Base-by-base conservation (phyloP, 441 rosid genomes). In the Melastoma candidum region DNA sequence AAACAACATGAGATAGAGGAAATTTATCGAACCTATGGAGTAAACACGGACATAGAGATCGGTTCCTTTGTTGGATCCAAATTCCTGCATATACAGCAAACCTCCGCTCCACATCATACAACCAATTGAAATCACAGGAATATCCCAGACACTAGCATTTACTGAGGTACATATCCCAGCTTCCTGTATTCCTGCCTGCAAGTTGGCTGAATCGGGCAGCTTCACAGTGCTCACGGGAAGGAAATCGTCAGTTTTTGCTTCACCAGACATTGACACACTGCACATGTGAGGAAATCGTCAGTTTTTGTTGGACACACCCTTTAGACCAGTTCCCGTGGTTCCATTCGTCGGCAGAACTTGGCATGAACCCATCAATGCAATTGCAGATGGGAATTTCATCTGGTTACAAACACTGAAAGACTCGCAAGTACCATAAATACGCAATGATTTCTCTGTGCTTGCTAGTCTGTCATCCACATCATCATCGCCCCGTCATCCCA, bases 341-440 rank as follows among this genome's bases (percentile, higher is more conserved):
- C 59, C 59, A 46, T 46, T 55, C 59, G 25, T 55, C 24, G 10
- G 26, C 7, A 2, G 44, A 55, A 27, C 22, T 55, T 7, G 59
- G 59, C 14, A 41, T 13, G 26, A 46, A 55, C 41, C 59, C 50
- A 25, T 39, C 5, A 3, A 55, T 24, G 59, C 50, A 55, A 2
- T 12, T 55, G 11, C 59, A 55, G 4, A 26, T 3, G 59, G 43
- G 4, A n/a, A 45, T 6, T 27, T 55, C 5, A 9, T 7, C 9
- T 10, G 1, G 14, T 11, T 55, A 41, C 59, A 55, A 55, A 55
- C 49, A 26, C 59, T 9, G 4, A 45, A 55, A 26, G 43, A 24
- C 12, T 43, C 59, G 2, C 50, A 55, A 9, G 12, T 11, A 26
- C 50, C 59, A n/a, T 46, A 55, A 2, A 25, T 3, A 8, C 43